Conservation (phyloP, 148 eudicot species). For the Rhododendron mucronatum region DNA sequence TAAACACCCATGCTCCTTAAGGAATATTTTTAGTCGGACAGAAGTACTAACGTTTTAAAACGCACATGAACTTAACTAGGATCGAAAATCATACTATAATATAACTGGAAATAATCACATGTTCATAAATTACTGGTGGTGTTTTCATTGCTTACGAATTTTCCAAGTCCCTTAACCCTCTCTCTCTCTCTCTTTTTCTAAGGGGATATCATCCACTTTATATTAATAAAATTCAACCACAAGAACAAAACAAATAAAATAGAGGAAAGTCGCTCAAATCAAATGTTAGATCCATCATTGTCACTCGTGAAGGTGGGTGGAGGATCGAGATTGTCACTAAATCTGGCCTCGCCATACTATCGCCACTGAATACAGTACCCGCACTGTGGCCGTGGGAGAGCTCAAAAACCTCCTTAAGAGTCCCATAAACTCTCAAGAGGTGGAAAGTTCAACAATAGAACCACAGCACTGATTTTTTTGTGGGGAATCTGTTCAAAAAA, state of each 20-base stretch:
- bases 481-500: background rate
- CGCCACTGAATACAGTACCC: background rate
- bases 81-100: no score
- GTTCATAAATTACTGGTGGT: background rate
- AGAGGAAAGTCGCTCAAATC: background rate
- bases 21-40: background rate
- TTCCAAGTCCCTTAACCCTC: background rate
- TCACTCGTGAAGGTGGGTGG: no score
- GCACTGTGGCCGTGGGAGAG: no score
- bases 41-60: background rate
- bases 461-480: background rate
- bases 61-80: background rate
- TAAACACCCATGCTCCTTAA: no score
- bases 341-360: no score
- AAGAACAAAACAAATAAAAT: background rate
- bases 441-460: background rate
- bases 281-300: no score
- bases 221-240: no score
- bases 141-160: background rate
- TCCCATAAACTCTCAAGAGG: no score
- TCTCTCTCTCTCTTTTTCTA: no score
- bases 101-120: background rate
- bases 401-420: no score
- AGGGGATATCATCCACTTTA: no score
- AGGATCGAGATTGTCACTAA: no score